A percentile compares a stretch with the other conserved stretches of the same genome.
Conservation (phyloP, 2,329 filamentous ascomycete species). For the Didymella lethalis region DNA sequence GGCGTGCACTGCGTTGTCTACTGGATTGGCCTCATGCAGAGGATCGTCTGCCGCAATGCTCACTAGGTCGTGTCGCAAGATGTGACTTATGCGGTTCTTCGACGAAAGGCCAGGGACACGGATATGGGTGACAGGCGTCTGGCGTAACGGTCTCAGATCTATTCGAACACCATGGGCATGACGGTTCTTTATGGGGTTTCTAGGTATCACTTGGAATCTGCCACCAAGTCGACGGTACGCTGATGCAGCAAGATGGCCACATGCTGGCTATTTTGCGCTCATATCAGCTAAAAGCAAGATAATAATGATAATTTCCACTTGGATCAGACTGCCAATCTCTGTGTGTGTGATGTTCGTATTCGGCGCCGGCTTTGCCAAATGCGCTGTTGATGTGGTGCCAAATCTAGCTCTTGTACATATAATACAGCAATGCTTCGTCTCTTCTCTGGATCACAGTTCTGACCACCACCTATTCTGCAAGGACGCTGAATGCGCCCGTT, state of each 20-base stretch:
- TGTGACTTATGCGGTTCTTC: background rate
- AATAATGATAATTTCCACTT: too few species aligned
- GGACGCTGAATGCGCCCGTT: background rate
- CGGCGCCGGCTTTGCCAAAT: slow-evolving; percentile 1
- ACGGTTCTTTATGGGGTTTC: background rate
- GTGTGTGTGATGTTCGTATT: background rate
- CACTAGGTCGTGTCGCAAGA: background rate
- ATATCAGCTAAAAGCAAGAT: background rate
- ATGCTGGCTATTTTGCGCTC: background rate
- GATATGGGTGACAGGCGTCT: background rate
- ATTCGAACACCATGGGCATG: background rate
- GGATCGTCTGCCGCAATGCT: background rate
- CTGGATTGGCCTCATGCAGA: background rate
- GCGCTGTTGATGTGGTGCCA: background rate
- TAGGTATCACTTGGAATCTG: background rate
- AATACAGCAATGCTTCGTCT: slow-evolving; percentile 12
- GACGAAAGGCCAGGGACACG: background rate
- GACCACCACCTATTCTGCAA: too few species aligned
- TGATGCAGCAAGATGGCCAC: background rate
- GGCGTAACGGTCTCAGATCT: background rate
- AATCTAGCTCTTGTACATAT: slow-evolving; percentile 20
- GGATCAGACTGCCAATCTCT: too few species aligned
- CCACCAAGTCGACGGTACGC: background rate
- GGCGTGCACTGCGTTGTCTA: background rate
- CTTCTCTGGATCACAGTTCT: background rate